These are phyloP conservation scores for Vanderwaltozyma tropicalis DNA, from an alignment of 805 yeast species.

Conservation along the genomic window DNA sequence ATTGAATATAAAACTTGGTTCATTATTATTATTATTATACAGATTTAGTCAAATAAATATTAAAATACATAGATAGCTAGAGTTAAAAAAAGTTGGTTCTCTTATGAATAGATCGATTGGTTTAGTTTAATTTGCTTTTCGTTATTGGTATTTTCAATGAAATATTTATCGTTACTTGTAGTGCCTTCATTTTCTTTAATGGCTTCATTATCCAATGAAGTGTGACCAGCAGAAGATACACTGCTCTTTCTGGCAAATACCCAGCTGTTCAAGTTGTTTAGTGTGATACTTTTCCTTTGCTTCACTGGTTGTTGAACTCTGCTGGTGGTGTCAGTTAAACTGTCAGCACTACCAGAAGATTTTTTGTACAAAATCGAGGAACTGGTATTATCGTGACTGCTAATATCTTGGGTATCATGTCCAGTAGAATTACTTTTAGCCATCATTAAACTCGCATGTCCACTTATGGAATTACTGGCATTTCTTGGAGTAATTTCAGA, in stretches of 20 bases:
- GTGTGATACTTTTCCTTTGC: slow-evolving; percentile 26
- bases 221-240: slow-evolving; percentile 14
- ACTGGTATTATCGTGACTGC: too few species aligned
- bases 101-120: slow-evolving; percentile 39
- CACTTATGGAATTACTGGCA: neutral
- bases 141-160: neutral
- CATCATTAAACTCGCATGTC: too few species aligned
- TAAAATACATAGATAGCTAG: too few species aligned
- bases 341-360: slow-evolving; percentile 16
- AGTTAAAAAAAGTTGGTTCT: too few species aligned
- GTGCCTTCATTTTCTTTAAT: neutral
- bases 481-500: neutral
- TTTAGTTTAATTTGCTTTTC: slow-evolving; percentile 2
- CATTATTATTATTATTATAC: too few species aligned
- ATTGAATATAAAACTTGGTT: too few species aligned
- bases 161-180: neutral
- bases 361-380: slow-evolving; percentile 7
- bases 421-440: neutral
- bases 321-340: slow-evolving; percentile 8
- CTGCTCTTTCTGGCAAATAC: slow-evolving; percentile 25
- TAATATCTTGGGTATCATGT: too few species aligned
- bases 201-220: slow-evolving; percentile 12
- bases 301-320: slow-evolving; percentile 23
- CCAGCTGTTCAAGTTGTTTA: slow-evolving; percentile 24
- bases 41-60: too few species aligned